Base-by-base conservation (phyloP, 768 basidiomycete genomes). In the Tylopilus sp. region DNA sequence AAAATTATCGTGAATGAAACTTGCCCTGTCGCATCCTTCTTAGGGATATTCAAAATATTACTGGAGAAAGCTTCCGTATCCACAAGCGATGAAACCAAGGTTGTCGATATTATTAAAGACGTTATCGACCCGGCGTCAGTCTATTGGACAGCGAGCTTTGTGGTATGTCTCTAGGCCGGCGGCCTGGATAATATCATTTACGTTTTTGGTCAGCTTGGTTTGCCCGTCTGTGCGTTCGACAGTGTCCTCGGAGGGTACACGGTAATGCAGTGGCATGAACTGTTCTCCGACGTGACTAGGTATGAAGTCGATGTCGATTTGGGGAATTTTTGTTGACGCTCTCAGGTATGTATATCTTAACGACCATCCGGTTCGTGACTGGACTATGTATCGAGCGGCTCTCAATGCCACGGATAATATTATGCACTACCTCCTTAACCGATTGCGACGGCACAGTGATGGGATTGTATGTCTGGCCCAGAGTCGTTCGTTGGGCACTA, bases 41-140 rank as follows among this genome's bases (percentile, higher is more conserved):
- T 41, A 4, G 28, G 33, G 14, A 55, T 53, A 52, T 43, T 59
- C 36, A 33, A 48, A 19, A 26, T 28, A 3, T 42, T 61, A 48
- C 33, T 61, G 22, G 48, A 53, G 14, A 52, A 44, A 9, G 59
- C 53, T 3, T 70, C 63, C 22, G 43, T 25, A 28, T 48, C 40
- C 4, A 42, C 45, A 12, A 22, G 26, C 16, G 6, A 10, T 10
- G 5, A 37, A 10, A 47, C 42, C 43, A 69, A 57, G 29, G 74
- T 66, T 45, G 64, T 88, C 21, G 85, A 90, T 62, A 76, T 89
- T 33, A 78, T 89, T 8, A 72, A 72, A 37, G 84, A 89, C 57
- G 86, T 89, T 21, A 78, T 86, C 61, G 85, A 89, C 55, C 63
- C 76, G 25, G 53, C 86, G 34, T 81, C 87, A 0, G 65, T 85